Evolutionary conservation across 345 rosid species (phyloP).

Genomic region (Atalantia buxifolia): DNA sequence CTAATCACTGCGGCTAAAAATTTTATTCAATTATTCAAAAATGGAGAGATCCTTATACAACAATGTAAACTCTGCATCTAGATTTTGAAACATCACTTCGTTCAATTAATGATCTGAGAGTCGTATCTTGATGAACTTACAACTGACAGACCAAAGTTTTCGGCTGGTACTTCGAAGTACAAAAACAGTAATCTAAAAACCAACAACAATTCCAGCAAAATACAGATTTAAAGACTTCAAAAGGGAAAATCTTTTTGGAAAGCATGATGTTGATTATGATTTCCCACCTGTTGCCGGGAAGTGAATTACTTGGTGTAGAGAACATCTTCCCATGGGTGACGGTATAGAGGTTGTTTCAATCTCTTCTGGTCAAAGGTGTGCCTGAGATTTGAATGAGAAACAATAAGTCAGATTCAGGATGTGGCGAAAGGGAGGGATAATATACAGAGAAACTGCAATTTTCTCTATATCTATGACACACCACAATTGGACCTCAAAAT

Average conservation of each 20-base stretch:
- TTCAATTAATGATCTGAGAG: slow-evolving; percentile 16
- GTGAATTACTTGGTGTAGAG: slow-evolving; percentile 82
- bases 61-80: neutral
- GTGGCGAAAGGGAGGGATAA: neutral
- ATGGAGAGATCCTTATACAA: neutral
- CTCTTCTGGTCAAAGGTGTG: slow-evolving; percentile 97
- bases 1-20: neutral
- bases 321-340: slow-evolving; percentile 99
- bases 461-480: neutral
- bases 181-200: slow-evolving; percentile 26
- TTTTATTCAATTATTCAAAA: neutral
- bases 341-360: slow-evolving; percentile 90
- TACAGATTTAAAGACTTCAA: slow-evolving; percentile 11
- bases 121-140: slow-evolving; percentile 2
- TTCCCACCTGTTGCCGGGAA: slow-evolving; percentile 1
- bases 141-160: slow-evolving; percentile 18
- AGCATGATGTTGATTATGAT: neutral
- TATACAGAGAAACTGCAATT: neutral
- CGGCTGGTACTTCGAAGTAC: slow-evolving; percentile 5
- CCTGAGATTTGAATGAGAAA: slow-evolving; percentile 31
- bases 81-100: neutral
- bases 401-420: neutral
- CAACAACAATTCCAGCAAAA: slow-evolving; percentile 6
- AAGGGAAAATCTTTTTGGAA: neutral
- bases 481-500: neutral